Evolutionary conservation across 2,329 filamentous ascomycete species (phyloP).

Genomic region (Cladosporium sp.): DNA sequence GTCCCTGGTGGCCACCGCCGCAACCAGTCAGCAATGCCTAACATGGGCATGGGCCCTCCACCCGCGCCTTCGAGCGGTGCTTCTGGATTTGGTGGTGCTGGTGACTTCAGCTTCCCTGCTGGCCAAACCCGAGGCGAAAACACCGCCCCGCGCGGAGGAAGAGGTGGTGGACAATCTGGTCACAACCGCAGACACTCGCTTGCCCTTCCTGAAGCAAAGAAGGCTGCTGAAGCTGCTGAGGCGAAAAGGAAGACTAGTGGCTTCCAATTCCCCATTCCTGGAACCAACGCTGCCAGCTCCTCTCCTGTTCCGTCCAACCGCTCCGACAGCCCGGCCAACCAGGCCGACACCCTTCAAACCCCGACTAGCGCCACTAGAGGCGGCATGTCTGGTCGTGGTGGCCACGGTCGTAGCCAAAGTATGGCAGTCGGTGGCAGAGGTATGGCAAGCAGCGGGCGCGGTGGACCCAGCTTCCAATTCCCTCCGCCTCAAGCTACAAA

Average conservation of each 20-base stretch:
- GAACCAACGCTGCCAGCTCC: slow-evolving; percentile 52
- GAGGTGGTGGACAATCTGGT: slow-evolving; percentile 68
- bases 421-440: slow-evolving; percentile 75
- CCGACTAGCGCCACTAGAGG: slow-evolving; percentile 28
- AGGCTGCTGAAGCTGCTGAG: slow-evolving; percentile 92
- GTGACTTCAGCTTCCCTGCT: slow-evolving; percentile 57
- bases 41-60: slow-evolving; percentile 79
- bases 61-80: slow-evolving; percentile 79
- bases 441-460: slow-evolving; percentile 53
- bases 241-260: slow-evolving; percentile 91
- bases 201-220: slow-evolving; percentile 92
- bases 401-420: slow-evolving; percentile 75
- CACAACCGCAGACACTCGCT: slow-evolving; percentile 94
- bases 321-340: slow-evolving; percentile 53
- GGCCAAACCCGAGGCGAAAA: slow-evolving; percentile 50
- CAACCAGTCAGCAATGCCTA: slow-evolving; percentile 94
- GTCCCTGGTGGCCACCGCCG: slow-evolving; percentile 79
- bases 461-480: slow-evolving; percentile 67
- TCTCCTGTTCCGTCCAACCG: slow-evolving; percentile 47
- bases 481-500: slow-evolving; percentile 46
- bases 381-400: slow-evolving; percentile 38
- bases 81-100: slow-evolving; percentile 67
- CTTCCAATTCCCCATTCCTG: slow-evolving; percentile 88
- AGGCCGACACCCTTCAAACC: slow-evolving; percentile 13
- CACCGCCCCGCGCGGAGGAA: slow-evolving; percentile 58